phyloP scores from a whole-genome alignment of 768 basidiomycete species.

The Boletellus ananiceps region DNA sequence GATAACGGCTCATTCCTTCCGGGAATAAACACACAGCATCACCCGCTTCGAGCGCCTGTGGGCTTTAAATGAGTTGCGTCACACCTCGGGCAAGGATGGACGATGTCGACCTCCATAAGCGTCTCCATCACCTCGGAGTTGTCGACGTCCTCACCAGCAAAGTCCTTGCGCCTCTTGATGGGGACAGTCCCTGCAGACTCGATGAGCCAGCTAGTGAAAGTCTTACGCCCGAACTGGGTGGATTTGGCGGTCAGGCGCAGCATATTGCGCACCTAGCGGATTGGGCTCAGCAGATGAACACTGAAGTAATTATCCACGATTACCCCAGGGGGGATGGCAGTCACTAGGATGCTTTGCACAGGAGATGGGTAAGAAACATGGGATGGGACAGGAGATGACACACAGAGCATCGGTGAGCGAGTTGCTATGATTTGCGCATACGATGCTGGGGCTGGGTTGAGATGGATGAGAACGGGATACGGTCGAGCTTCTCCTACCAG shows the following conservation, averaged over 20 bases:
- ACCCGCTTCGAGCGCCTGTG: slow-evolving; percentile 66
- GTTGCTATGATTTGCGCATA: slow-evolving; percentile 85
- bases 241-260: slow-evolving; percentile 84
- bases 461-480: not conserved
- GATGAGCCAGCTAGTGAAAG: slow-evolving; percentile 88
- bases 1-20: slow-evolving; percentile 82
- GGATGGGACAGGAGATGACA: slow-evolving; percentile 21
- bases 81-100: not conserved
- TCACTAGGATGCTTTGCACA: slow-evolving; percentile 56
- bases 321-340: slow-evolving; percentile 68
- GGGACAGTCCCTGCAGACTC: slow-evolving; percentile 86
- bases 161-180: slow-evolving; percentile 72
- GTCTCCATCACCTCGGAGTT: slow-evolving; percentile 67
- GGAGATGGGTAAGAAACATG: not conserved
- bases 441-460: slow-evolving; percentile 48
- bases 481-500: slow-evolving; percentile 44
- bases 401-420: slow-evolving; percentile 84
- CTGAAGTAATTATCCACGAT: slow-evolving; percentile 11
- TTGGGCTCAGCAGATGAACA: slow-evolving; percentile 4
- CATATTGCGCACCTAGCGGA: slow-evolving; percentile 63
- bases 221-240: slow-evolving; percentile 76
- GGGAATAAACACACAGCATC: slow-evolving; percentile 83
- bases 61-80: slow-evolving; percentile 8
- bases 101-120: slow-evolving; percentile 53
- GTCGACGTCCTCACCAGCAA: slow-evolving; percentile 48